Evolutionary conservation across 371 early-diverging fungal genomes (phyloP), one percentile per base, ranked within the genome.

Genomic region (Sporodiniella umbellata): DNA sequence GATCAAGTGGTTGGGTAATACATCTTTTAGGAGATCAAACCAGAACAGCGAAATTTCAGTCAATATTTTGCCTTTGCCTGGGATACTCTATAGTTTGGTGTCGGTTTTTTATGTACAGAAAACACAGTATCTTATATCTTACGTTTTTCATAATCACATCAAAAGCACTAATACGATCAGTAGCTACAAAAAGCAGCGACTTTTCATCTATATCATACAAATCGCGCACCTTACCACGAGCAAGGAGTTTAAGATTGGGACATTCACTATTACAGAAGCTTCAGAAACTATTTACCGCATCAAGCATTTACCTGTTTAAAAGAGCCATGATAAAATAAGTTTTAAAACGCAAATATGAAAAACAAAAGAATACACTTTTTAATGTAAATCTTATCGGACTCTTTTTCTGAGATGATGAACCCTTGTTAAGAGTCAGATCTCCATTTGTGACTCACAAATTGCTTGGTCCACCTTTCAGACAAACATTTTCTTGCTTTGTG

Each of bases 81-180:
- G 82, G 60, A 98, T 92, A 19, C 92, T 87, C 94, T 93, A 54
- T 21, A 42, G 10, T 10, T 5, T 14, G 19, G n/a, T n/a, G n/a
- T n/a, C n/a, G n/a, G n/a, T n/a, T n/a, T n/a, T n/a, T n/a, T n/a
- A n/a, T n/a, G n/a, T n/a, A n/a, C n/a, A n/a, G n/a, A n/a, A n/a
- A n/a, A n/a, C n/a, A n/a, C n/a, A n/a, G n/a, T n/a, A 30, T 6
- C 52, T 28, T 28, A n/a, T n/a, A n/a, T n/a, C 84, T 62, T 82
- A 95, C 95, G 51, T 93, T 93, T 58, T 91, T 89, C 98, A 98
- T 94, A 56, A 96, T 92, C 40, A 98, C 97, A 58, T 98, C 99
- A 75, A 88, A 98, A 10, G 99, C 98, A 65, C 90, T 90, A 67
- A 97, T 86, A 52, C 99, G 85, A 79, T 98, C 98, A 8, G 97